Evolutionary conservation across 495 filamentous ascomycete species (phyloP), one percentile per base, ranked within the genome.

Genomic region (Aspergillus ellipticus): DNA sequence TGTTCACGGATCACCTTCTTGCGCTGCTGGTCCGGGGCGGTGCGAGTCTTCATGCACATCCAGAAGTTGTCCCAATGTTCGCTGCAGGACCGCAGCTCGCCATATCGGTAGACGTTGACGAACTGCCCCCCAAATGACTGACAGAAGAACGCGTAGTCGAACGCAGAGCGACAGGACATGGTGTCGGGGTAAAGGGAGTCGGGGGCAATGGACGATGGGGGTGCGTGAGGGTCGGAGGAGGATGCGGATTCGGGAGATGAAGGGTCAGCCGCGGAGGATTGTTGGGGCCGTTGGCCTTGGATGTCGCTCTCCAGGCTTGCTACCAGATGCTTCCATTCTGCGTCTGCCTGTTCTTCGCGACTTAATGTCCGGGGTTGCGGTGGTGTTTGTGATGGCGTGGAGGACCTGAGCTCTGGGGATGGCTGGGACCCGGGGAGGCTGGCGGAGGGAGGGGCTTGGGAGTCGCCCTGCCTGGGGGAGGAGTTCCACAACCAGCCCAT

Each of bases 81-180:
- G 24, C 74, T 74, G 77, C 94, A 98, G 9, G 80, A 75, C 2
- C 85, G 82, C 45, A 94, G 59, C 39, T 67, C 70, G 53, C 94
- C 94, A 69, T 89, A 85, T 39, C 94, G 88, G 79, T 98, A 98
- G 7, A 97, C 77, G 59, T 86, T 82, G 58, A 85, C 79, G 74
- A 92, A 94, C 66, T 96, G 90, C 0, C 92, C 89, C 21, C 92
- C 94, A 3, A 95, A 79, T 0, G 90, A 92, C 64, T 94, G 88
- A 80, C 94, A 98, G 82, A 96, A 90, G 81, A 89, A 97, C 49
- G 95, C 92, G 49, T 82, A 79, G 78, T 98, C 94, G 79, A 98
- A 98, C 65, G 90, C 86, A 48, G 83, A 74, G 53, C 89, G 85
- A 79, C 94, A 98, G 66, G 88, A 93, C 85, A 97, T 91, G 56